A percentile compares a stretch with the other conserved stretches of the same genome.
phyloP scores from a whole-genome alignment of 176 grass and related monocot genomes.

The Pharus latifolius region DNA sequence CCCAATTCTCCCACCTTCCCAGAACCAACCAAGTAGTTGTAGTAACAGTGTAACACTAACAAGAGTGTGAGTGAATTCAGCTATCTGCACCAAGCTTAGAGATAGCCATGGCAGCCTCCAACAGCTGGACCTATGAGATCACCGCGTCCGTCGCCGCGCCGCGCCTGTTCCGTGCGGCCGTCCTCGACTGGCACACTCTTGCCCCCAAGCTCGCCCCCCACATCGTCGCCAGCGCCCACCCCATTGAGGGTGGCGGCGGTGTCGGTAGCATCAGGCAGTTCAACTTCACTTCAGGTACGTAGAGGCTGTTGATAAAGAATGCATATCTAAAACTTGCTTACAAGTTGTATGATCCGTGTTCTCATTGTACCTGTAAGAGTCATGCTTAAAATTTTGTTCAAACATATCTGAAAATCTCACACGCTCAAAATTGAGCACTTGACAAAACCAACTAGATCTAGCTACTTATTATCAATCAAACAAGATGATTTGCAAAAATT shows the following conservation, averaged over 20 bases:
- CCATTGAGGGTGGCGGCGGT: constrained; percentile 28
- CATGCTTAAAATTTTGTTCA: too few relatives aligned
- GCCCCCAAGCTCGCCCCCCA: constrained; percentile 48
- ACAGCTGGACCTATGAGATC: constrained; percentile 50
- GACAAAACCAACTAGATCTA: too few relatives aligned
- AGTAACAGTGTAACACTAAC: not conserved
- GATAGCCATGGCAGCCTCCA: constrained; percentile 13
- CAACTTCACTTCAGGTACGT: constrained; percentile 61
- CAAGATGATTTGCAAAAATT: too few relatives aligned
- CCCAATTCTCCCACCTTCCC: not conserved
- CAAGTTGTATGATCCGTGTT: too few relatives aligned
- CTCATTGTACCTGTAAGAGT: too few relatives aligned
- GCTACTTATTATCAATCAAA: too few relatives aligned
- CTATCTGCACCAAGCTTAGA: not conserved
- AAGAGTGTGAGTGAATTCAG: not conserved
- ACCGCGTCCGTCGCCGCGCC: constrained; percentile 26
- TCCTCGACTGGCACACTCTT: constrained; percentile 73
- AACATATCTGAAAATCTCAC: too few relatives aligned
- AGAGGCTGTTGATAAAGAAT: too few relatives aligned
- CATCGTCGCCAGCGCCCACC: constrained; percentile 39
- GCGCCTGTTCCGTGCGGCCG: constrained; percentile 62
- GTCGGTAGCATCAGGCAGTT: constrained; percentile 68
- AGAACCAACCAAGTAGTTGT: not conserved
- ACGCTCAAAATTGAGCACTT: too few relatives aligned
- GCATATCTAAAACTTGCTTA: too few relatives aligned